Evolutionary conservation across 2,329 filamentous ascomycete species (phyloP).

Genomic region (Tolypocladium ophioglossoides): DNA sequence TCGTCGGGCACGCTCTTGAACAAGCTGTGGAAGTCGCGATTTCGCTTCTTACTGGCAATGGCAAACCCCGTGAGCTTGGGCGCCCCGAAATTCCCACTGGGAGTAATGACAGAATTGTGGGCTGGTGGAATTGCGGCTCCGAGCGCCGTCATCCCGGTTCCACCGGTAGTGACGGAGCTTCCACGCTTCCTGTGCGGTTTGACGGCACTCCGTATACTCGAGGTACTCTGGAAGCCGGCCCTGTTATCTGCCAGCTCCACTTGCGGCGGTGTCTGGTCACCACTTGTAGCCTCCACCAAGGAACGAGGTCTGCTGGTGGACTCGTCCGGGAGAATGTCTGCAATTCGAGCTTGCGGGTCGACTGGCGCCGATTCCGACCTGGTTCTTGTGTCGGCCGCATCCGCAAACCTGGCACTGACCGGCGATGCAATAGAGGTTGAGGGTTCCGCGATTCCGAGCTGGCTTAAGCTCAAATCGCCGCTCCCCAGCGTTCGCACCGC

Average conservation of each 20-base stretch:
- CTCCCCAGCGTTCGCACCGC: slow-evolving; percentile 83
- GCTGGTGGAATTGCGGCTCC: slow-evolving; percentile 63
- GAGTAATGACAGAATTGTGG: slow-evolving; percentile 57
- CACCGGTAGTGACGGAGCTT: slow-evolving; percentile 62
- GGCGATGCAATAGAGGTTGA: slow-evolving; percentile 43
- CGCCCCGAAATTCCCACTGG: slow-evolving; percentile 43
- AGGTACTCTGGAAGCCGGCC: slow-evolving; percentile 46
- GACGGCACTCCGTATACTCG: slow-evolving; percentile 55
- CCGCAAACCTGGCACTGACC: slow-evolving; percentile 43
- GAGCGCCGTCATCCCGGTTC: slow-evolving; percentile 38
- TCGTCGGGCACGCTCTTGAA: slow-evolving; percentile 98
- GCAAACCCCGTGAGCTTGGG: slow-evolving; percentile 89
- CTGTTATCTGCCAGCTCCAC: slow-evolving; percentile 56
- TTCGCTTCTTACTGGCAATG: slow-evolving; percentile 90
- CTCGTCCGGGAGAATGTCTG: slow-evolving; percentile 22
- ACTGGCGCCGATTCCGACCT: slow-evolving; percentile 51
- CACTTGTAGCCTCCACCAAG: slow-evolving; percentile 35
- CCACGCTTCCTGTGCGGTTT: slow-evolving; percentile 63
- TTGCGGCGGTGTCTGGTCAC: slow-evolving; percentile 54
- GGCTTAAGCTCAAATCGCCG: slow-evolving; percentile 80
- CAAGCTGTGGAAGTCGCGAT: slow-evolving; percentile 84
- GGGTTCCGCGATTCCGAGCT: slow-evolving; percentile 67
- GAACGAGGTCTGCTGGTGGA: slow-evolving; percentile 34
- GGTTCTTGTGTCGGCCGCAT: slow-evolving; percentile 32
- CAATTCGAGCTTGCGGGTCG: slow-evolving; percentile 23